Conservation (phyloP, 306 rosid species). For the Medicago arabica region DNA sequence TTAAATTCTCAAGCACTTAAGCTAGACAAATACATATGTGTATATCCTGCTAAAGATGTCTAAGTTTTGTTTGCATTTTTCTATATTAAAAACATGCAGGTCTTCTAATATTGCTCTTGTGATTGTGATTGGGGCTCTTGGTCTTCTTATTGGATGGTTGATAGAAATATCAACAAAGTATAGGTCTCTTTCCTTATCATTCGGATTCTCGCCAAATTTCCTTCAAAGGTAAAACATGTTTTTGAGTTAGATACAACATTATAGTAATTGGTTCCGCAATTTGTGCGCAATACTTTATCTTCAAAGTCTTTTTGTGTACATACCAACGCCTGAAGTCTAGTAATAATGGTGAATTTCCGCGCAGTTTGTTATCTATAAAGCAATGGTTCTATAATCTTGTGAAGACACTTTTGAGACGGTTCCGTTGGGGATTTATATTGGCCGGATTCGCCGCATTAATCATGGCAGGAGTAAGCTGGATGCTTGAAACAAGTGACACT, state of each 20-base stretch:
- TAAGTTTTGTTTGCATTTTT: conserved; percentile 29
- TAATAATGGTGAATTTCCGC: conserved; percentile 31
- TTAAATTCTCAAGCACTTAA: too few relatives aligned
- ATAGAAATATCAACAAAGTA: conserved; percentile 52
- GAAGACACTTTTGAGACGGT: conserved; percentile 64
- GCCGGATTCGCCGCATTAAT: conserved; percentile 73
- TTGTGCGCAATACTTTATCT: background rate
- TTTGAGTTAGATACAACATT: conserved; percentile 5
- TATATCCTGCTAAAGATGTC: background rate
- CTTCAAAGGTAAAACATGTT: conserved; percentile 48
- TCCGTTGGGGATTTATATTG: conserved; percentile 74
- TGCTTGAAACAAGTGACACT: conserved; percentile 71
- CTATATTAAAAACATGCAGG: conserved; percentile 35
- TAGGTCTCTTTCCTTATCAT: conserved; percentile 52
- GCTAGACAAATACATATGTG: background rate
- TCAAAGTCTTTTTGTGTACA: background rate
- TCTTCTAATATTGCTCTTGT: conserved; percentile 42
- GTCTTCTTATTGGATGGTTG: conserved; percentile 62
- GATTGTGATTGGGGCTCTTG: conserved; percentile 51
- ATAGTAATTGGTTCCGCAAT: background rate
- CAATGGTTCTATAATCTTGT: conserved; percentile 65
- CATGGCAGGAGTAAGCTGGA: conserved; percentile 86
- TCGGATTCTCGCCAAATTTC: conserved; percentile 41
- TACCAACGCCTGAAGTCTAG: background rate
- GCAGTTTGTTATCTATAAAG: conserved; percentile 72